A percentile compares a stretch with the other conserved stretches of the same genome.
Evolutionary conservation across 495 filamentous ascomycete species (phyloP).

Genomic region (Xylaria acuta): DNA sequence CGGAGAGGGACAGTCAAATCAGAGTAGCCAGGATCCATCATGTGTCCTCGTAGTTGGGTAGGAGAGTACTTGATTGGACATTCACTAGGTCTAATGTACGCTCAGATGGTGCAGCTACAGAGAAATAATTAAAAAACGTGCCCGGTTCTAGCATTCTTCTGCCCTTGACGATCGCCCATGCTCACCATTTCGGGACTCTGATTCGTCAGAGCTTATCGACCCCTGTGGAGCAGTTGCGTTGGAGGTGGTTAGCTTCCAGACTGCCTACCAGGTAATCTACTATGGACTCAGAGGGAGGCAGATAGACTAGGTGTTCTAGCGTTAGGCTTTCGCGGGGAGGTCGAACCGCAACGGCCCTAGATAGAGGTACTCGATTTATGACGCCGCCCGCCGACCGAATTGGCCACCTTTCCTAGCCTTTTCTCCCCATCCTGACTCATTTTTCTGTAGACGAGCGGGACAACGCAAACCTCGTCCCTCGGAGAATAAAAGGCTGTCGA

Average conservation of each 20-base stretch:
- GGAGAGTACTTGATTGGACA: background rate
- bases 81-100: background rate
- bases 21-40: constrained; percentile 1
- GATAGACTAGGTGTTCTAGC: background rate
- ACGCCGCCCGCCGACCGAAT: constrained; percentile 14
- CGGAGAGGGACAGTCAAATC: background rate
- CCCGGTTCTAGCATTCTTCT: background rate
- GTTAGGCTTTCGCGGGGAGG: constrained; percentile 15
- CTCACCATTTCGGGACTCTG: background rate
- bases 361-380: constrained; percentile 5
- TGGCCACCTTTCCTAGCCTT: constrained; percentile 17
- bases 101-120: background rate
- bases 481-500: background rate
- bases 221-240: background rate
- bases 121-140: constrained; percentile 5
- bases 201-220: constrained; percentile 26
- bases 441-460: background rate
- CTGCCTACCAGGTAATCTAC: background rate
- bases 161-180: background rate
- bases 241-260: background rate
- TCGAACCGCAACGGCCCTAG: background rate
- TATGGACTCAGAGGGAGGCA: background rate
- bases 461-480: background rate
- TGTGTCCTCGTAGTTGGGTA: background rate
- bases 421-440: constrained; percentile 1